A percentile compares a stretch with the other conserved stretches of the same genome.
These are phyloP conservation scores for Penicillium crustosum DNA, from an alignment of 2,329 filamentous ascomycete species.

Conservation along the genomic window DNA sequence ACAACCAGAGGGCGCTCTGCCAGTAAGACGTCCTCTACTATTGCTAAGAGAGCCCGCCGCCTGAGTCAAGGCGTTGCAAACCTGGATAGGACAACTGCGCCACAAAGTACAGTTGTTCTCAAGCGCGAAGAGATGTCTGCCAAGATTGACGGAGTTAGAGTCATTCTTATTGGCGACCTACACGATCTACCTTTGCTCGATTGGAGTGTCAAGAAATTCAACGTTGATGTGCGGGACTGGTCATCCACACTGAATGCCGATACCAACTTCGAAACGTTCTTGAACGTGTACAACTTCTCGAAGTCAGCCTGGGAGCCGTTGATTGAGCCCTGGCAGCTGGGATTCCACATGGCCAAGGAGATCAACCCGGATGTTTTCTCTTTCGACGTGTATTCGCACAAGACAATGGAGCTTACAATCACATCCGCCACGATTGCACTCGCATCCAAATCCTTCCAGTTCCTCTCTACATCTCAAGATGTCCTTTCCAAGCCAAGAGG, in stretches of 20 bases:
- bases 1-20: conserved; percentile 51
- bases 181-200: conserved; percentile 96
- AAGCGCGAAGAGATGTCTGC: conserved; percentile 81
- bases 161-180: conserved; percentile 91
- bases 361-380: conserved; percentile 72
- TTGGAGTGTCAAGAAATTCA: conserved; percentile 87
- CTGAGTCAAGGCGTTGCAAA: conserved; percentile 44
- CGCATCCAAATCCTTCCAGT: conserved; percentile 88
- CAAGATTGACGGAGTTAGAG: conserved; percentile 79
- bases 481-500: conserved; percentile 90
- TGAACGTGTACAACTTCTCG: conserved; percentile 98
- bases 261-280: conserved; percentile 86
- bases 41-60: conserved; percentile 46
- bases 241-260: conserved; percentile 83
- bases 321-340: conserved; percentile 94
- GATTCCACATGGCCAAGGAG: conserved; percentile 81
- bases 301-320: conserved; percentile 98
- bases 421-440: conserved; percentile 93
- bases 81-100: conserved; percentile 38
- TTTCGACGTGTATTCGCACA: conserved; percentile 83
- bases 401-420: conserved; percentile 85
- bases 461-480: conserved; percentile 84
- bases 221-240: conserved; percentile 84
- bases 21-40: conserved; percentile 43
- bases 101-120: conserved; percentile 53